Conservation (phyloP, 352 stramenopile genomes). For the Phytophthora europaea region DNA sequence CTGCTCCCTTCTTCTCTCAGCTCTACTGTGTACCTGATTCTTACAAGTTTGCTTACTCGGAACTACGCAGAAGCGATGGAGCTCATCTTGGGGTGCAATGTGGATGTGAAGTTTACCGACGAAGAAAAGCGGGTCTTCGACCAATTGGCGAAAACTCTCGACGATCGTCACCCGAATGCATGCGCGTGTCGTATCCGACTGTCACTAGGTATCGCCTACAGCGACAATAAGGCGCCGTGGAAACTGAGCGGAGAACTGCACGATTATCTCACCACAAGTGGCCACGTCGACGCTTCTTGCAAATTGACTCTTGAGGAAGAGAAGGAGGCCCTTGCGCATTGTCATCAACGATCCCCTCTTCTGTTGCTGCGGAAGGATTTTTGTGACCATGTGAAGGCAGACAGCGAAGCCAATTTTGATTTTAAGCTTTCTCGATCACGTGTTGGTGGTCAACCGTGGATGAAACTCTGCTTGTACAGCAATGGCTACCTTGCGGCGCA, state of each 20-base stretch:
- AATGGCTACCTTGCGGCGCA: constrained; percentile 81
- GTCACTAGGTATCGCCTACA: constrained; percentile 91
- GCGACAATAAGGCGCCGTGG: constrained; percentile 93
- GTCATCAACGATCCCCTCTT: constrained; percentile 75
- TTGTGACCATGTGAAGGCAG: constrained; percentile 59
- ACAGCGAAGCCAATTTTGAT: constrained; percentile 45
- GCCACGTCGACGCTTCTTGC: constrained; percentile 94
- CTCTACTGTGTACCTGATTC: constrained; percentile 98
- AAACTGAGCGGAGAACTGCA: constrained; percentile 80
- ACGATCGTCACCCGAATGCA: constrained; percentile 96
- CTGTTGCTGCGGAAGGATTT: constrained; percentile 75
- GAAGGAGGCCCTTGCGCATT: constrained; percentile 88
- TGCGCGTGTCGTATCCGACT: constrained; percentile 95
- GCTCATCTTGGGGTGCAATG: constrained; percentile 96
- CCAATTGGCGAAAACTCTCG: constrained; percentile 94
- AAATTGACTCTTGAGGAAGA: constrained; percentile 96
- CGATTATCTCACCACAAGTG: constrained; percentile 92
- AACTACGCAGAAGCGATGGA: constrained; percentile 97
- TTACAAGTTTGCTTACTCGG: constrained; percentile 96
- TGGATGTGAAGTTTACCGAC: constrained; percentile 95
- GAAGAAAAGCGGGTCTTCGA: constrained; percentile 99
- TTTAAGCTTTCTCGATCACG: constrained; percentile 78
- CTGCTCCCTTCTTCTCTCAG: constrained; percentile 96
- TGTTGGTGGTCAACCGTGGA: constrained; percentile 86
- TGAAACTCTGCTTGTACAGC: constrained; percentile 83